Evolutionary conservation across 2,329 filamentous ascomycete genomes (phyloP).

Genomic region (Scytalidium sp.): DNA sequence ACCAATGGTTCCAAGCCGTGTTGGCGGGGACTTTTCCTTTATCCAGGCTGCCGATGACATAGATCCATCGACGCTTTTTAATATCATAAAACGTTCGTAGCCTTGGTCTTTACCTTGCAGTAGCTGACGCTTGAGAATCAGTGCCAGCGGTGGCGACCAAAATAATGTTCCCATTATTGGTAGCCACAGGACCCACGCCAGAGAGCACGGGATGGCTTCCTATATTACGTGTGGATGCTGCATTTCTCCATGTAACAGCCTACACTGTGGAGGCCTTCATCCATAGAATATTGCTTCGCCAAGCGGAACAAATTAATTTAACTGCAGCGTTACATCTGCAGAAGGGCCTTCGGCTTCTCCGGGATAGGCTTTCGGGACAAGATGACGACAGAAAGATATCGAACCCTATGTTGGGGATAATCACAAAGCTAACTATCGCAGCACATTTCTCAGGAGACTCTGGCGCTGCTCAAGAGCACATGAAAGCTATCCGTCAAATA

Average conservation of each 20-base stretch:
- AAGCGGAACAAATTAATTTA: slow-evolving; percentile 4
- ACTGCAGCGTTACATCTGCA: slow-evolving; percentile 24
- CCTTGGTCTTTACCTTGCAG: too few species aligned
- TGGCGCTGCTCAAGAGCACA: slow-evolving; percentile 28
- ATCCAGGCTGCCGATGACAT: slow-evolving; percentile 26
- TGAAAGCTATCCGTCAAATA: slow-evolving; percentile 35
- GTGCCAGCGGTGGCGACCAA: slow-evolving; percentile 29
- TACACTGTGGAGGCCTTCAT: slow-evolving; percentile 31
- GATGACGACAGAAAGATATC: slow-evolving; percentile 23
- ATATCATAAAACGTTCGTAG: slow-evolving; percentile 28
- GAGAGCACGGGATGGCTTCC: slow-evolving; percentile 23
- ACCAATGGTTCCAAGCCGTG: too few species aligned
- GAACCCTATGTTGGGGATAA: slow-evolving; percentile 29
- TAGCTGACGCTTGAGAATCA: slow-evolving; percentile 13
- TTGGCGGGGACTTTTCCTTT: slow-evolving; percentile 22
- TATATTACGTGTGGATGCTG: slow-evolving; percentile 27
- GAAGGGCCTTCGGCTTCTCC: slow-evolving; percentile 26
- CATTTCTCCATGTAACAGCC: slow-evolving; percentile 31
- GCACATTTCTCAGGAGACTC: slow-evolving; percentile 28
- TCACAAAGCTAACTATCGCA: slow-evolving; percentile 30
- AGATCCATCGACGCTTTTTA: slow-evolving; percentile 19
- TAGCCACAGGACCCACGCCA: slow-evolving; percentile 25
- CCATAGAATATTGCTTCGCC: slow-evolving; percentile 16
- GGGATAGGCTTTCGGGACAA: slow-evolving; percentile 22
- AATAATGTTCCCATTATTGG: slow-evolving; percentile 29